A percentile compares a stretch with the other conserved stretches of the same genome.
Conservation (phyloP, 192 early-diverging fungal species). For the Chytriomyces confervae region DNA sequence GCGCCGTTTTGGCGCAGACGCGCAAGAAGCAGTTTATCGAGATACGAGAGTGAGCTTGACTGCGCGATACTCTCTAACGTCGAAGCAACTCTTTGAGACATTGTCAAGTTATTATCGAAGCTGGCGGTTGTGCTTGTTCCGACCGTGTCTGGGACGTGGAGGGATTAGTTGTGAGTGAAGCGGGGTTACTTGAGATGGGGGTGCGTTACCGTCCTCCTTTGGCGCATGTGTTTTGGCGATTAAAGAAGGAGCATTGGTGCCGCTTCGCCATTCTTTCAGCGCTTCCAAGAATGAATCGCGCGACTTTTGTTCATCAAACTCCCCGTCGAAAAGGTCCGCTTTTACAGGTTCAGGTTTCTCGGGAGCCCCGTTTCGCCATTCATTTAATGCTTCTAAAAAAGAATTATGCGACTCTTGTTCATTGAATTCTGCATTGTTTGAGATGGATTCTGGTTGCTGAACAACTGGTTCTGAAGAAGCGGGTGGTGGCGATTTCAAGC, state of each 20-base stretch:
- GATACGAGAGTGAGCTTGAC: slow-evolving; percentile 12
- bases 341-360: background rate
- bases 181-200: background rate
- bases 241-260: background rate
- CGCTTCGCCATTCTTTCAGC: slow-evolving; percentile 17
- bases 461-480: no score
- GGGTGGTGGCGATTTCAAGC: background rate
- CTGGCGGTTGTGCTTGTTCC: slow-evolving; percentile 1
- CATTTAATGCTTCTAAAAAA: slow-evolving; percentile 5
- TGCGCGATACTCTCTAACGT: background rate
- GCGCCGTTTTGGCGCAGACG: background rate
- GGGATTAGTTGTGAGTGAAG: background rate
- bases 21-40: slow-evolving; percentile 24
- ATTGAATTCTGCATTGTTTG: slow-evolving; percentile 5
- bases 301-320: slow-evolving; percentile 1
- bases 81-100: background rate
- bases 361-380: background rate
- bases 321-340: background rate
- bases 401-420: slow-evolving; percentile 14
- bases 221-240: background rate
- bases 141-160: background rate
- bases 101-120: background rate
- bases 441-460: no score
- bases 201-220: no score
- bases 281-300: slow-evolving; percentile 6